Base-by-base conservation (phyloP, 1,139 yeast genomes). In the Diutina catenulata region DNA sequence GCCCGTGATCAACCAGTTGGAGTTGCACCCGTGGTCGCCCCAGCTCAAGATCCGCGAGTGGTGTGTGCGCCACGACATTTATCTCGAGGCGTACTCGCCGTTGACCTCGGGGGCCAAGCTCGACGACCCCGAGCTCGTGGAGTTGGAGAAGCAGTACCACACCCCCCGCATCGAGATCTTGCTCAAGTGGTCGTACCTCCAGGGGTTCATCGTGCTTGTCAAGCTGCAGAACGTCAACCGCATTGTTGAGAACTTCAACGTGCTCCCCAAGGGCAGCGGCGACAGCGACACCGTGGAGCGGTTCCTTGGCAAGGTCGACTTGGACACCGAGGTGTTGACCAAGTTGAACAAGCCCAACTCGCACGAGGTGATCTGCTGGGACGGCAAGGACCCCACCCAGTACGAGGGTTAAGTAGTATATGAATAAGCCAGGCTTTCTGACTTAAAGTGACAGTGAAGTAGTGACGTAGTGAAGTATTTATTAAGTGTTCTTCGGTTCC, bases 21-120 rank as follows among this genome's bases (percentile, higher is more conserved):
- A 80, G 54, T 70, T 80, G 14, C 76, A 82, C 44, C 91, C 88
- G 1, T 80, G 87, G 86, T 63, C 78, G 41, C 78, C 76, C 82
- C 64, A 86, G 47, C 61, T 63, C 29, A 80, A 79, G 28, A 56
- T 80, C 39, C 74, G 76, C 3, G 68, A 70, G 28, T 78, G 60
- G 56, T 77, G 81, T 44, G 56, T 58, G 25, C 42, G 41, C 22
- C 36, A 46, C 41, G 41, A 40, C 16, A 45, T 46, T 22, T 18
- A 31, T 15, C 14, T 75, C 7, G 81, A 80, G 52, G 87, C 91
- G 1, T 82, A 71, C 55, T 73, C 83, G 4, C 81, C 94, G 11
- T 62, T 80, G 49, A 76, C 83, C 2, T 77, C 74, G 42, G 81
- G 86, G 5, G 52, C 56, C 39, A 70, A 73, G 47, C 51, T 76